phyloP scores from a whole-genome alignment of 106 monocot genomes.

The Allium cepa region DNA sequence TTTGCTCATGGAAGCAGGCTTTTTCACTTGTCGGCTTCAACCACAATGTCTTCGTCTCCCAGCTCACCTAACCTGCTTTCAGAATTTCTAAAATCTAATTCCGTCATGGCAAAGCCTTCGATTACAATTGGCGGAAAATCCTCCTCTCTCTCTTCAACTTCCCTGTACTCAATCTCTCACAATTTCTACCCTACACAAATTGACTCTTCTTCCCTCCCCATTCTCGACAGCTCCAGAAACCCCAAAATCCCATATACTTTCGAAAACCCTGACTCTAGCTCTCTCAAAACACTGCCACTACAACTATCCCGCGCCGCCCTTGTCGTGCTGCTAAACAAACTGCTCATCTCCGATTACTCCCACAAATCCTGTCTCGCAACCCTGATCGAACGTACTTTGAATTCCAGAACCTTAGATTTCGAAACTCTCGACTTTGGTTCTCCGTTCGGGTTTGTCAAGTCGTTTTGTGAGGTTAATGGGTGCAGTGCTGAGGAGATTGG shows the following conservation, averaged over 20 bases:
- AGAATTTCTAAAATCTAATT: conserved; percentile 42
- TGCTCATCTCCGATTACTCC: conserved; percentile 40
- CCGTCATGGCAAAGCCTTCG: conserved; percentile 15
- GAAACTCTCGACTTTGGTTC: conserved; percentile 60
- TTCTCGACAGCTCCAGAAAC: conserved; percentile 29
- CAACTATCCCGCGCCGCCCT: conserved; percentile 62
- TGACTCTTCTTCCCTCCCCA: conserved; percentile 70
- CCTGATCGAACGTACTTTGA: conserved; percentile 33
- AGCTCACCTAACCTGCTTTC: no score
- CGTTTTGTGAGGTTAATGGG: conserved; percentile 25
- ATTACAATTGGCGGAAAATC: conserved; percentile 67
- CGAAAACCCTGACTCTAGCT: neutral
- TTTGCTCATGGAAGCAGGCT: no score
- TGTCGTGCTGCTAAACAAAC: conserved; percentile 73
- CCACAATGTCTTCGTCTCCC: no score
- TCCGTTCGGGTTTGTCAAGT: conserved; percentile 23
- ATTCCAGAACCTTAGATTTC: conserved; percentile 8
- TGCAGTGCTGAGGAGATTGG: conserved; percentile 25
- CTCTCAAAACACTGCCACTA: conserved; percentile 17
- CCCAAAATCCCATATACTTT: neutral
- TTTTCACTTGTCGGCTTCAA: no score
- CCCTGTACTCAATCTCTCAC: conserved; percentile 46
- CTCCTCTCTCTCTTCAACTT: conserved; percentile 39
- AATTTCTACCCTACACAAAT: conserved; percentile 27
- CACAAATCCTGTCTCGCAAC: conserved; percentile 28